phyloP scores from a whole-genome alignment of 768 basidiomycete species.

The Mycena belliarum region DNA sequence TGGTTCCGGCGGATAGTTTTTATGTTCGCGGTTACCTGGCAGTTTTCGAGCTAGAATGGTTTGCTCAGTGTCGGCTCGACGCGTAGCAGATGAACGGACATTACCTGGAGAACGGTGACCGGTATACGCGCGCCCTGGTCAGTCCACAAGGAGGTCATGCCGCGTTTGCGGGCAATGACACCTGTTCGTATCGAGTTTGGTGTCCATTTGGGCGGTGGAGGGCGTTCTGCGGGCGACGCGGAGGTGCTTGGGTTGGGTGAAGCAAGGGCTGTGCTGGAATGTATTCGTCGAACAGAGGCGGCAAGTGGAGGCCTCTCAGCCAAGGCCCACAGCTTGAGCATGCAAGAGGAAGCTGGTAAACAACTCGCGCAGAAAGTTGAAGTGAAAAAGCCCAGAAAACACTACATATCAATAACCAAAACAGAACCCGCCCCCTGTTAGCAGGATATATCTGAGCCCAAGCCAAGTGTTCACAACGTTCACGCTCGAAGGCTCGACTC shows the following conservation, averaged over 20 bases:
- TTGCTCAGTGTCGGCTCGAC: neutral
- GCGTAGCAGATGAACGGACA: conserved; percentile 22
- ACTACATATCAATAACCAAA: too few relatives aligned
- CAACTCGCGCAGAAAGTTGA: too few relatives aligned
- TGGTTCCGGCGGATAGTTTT: conserved; percentile 61
- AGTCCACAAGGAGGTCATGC: conserved; percentile 95
- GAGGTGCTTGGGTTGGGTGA: conserved; percentile 34
- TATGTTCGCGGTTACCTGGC: conserved; percentile 85
- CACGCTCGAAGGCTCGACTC: too few relatives aligned
- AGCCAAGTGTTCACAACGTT: neutral
- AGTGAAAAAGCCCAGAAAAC: too few relatives aligned
- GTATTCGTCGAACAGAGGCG: conserved; percentile 40
- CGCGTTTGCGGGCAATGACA: conserved; percentile 90
- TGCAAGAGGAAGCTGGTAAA: conserved; percentile 25
- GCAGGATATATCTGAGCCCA: neutral
- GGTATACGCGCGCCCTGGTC: conserved; percentile 85
- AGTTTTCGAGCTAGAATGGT: conserved; percentile 70
- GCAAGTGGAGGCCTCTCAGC: conserved; percentile 37
- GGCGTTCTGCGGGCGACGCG: conserved; percentile 26
- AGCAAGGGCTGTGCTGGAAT: conserved; percentile 39
- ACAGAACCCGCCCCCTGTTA: neutral
- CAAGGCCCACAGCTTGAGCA: conserved; percentile 57
- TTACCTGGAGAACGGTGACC: conserved; percentile 92
- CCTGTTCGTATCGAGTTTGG: conserved; percentile 87
- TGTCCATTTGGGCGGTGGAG: conserved; percentile 66